phyloP scores from a whole-genome alignment of 225 moss, liverwort and hornwort species.

The Rhytidiadelphus loreus region DNA sequence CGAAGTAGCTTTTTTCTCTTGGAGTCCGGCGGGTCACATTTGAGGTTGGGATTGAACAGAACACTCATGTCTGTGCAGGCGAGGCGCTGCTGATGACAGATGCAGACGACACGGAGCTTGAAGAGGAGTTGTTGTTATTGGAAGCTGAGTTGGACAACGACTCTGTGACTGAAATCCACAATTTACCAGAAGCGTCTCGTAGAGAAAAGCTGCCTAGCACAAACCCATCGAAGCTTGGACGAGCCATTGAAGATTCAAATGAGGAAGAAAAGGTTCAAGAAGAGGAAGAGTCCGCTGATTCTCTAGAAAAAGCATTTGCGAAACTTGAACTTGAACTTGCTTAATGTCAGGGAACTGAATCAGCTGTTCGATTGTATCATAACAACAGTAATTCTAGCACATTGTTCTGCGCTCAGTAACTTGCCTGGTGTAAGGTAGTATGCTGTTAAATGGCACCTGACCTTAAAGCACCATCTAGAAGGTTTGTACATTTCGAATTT shows the following conservation, averaged over 20 bases:
- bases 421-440: background rate
- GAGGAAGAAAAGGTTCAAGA: background rate
- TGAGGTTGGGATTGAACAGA: background rate
- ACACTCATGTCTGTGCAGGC: constrained; percentile 22
- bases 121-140: constrained; percentile 61
- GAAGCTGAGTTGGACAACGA: constrained; percentile 50
- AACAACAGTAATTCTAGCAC: background rate
- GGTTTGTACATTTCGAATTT: too few species aligned
- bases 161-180: constrained; percentile 4
- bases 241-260: background rate
- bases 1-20: background rate
- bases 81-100: constrained; percentile 29
- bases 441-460: too few species aligned
- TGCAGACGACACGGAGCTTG: constrained; percentile 44
- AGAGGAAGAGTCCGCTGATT: constrained; percentile 12
- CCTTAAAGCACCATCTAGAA: too few species aligned
- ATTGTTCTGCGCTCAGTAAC: background rate
- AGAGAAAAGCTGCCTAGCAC: background rate
- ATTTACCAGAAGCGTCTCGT: constrained; percentile 17
- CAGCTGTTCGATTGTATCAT: constrained; percentile 13
- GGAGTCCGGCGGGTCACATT: background rate
- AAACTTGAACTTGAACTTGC: constrained; percentile 47
- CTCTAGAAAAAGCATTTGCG: constrained; percentile 37
- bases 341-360: background rate
- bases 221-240: background rate